Percentiles rank a stretch among this genome's conserved stretches.
phyloP scores from a whole-genome alignment of 176 grass and related monocot species.

The Ensete glaucum region DNA sequence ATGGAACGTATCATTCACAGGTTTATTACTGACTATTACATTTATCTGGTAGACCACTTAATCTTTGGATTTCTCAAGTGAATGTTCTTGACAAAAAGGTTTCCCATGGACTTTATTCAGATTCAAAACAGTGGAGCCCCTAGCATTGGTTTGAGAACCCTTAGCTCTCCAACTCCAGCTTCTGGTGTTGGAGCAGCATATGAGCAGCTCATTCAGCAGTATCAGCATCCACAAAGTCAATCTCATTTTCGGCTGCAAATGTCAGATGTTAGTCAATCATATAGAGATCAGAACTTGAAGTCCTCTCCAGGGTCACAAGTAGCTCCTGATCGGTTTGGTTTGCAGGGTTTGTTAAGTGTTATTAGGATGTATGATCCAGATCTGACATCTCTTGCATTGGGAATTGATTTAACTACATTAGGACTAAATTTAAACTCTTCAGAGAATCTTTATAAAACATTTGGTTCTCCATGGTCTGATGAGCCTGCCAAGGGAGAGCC shows the following conservation, averaged over 20 bases:
- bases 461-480: constrained; percentile 91
- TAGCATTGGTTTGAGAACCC: constrained; percentile 58
- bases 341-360: constrained; percentile 73
- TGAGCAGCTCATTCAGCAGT: constrained; percentile 91
- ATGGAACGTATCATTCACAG: constrained; percentile 35
- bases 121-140: constrained; percentile 53
- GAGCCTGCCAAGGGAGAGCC: constrained; percentile 74
- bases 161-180: constrained; percentile 43
- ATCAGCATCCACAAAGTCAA: constrained; percentile 67
- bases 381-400: constrained; percentile 79
- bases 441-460: constrained; percentile 91
- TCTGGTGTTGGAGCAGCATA: constrained; percentile 64
- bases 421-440: constrained; percentile 85
- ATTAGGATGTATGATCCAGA: constrained; percentile 70
- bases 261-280: constrained; percentile 50
- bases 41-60: neutral
- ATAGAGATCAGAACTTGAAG: constrained; percentile 74
- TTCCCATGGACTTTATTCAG: constrained; percentile 34
- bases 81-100: constrained; percentile 2
- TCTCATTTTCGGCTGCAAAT: constrained; percentile 70
- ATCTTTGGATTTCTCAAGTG: neutral
- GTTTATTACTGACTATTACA: constrained; percentile 2
- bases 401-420: constrained; percentile 82
- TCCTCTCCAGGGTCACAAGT: constrained; percentile 40
- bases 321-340: constrained; percentile 69